phyloP scores from a whole-genome alignment of 768 basidiomycete genomes.

The Jaapia argillacea region DNA sequence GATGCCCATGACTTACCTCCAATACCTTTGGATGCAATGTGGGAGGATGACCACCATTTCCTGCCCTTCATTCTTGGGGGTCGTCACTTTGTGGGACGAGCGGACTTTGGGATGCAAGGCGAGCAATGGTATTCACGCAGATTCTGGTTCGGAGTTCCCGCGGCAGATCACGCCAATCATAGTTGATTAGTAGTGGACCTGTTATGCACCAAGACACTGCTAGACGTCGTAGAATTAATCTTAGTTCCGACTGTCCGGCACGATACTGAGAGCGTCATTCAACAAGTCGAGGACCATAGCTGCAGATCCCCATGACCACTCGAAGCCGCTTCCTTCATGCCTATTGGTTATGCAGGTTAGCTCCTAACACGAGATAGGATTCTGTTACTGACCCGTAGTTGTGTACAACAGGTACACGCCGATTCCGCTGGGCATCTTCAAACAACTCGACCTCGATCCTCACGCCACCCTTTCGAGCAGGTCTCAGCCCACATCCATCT shows the following conservation, averaged over 20 bases:
- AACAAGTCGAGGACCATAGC: slow-evolving; percentile 35
- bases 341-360: slow-evolving; percentile 23
- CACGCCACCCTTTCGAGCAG: slow-evolving; percentile 58
- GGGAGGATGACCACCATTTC: slow-evolving; percentile 62
- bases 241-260: no score
- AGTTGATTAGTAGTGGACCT: no score
- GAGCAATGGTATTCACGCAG: no score
- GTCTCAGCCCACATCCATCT: slow-evolving; percentile 51
- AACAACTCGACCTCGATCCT: slow-evolving; percentile 41
- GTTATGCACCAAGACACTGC: no score
- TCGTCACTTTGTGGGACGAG: slow-evolving; percentile 35
- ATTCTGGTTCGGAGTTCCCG: no score
- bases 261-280: slow-evolving; percentile 33
- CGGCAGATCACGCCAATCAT: no score
- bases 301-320: slow-evolving; percentile 59
- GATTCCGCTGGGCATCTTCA: slow-evolving; percentile 15
- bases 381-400: slow-evolving; percentile 49
- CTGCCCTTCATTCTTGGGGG: slow-evolving; percentile 45
- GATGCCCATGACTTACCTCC: slow-evolving; percentile 13
- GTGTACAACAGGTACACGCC: slow-evolving; percentile 38
- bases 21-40: slow-evolving; percentile 57
- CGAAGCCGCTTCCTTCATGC: slow-evolving; percentile 55
- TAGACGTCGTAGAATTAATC: no score
- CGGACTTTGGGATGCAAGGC: slow-evolving; percentile 27
- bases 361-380: background rate